Conservation (phyloP, 805 yeast species). For the Yarrowia sp. region DNA sequence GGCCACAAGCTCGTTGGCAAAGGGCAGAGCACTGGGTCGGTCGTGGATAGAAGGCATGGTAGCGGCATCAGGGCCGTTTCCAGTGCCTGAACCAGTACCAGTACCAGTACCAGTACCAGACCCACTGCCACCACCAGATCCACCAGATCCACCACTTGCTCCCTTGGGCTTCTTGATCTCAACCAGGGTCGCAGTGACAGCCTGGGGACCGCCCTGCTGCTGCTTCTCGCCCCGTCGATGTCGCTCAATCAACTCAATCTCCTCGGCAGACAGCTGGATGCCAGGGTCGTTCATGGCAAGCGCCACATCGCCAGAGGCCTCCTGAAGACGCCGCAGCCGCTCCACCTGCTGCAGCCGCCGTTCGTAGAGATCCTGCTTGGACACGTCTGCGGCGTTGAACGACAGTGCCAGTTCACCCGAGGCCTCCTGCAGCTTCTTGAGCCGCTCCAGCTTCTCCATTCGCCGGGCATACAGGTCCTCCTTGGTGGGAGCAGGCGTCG, state of each 20-base stretch:
- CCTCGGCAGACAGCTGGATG: constrained; percentile 33
- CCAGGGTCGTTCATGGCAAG: constrained; percentile 21
- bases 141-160: constrained; percentile 2
- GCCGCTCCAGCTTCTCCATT: constrained; percentile 66
- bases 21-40: constrained; percentile 31
- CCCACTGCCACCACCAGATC: constrained; percentile 3
- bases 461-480: constrained; percentile 62
- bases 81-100: not conserved
- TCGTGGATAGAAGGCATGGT: constrained; percentile 34
- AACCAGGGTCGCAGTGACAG: not conserved
- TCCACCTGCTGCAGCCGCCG: constrained; percentile 23
- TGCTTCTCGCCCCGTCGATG: constrained; percentile 18
- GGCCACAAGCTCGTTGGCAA: constrained; percentile 39
- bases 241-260: constrained; percentile 34
- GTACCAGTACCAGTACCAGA: constrained; percentile 1
- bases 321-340: constrained; percentile 61
- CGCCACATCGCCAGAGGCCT: constrained; percentile 67
- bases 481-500: constrained; percentile 31
- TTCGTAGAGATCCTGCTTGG: constrained; percentile 34
- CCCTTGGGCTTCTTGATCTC: constrained; percentile 26
- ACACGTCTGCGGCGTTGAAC: constrained; percentile 20
- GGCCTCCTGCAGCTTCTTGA: constrained; percentile 70
- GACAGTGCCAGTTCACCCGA: constrained; percentile 64
- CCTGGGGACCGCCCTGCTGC: not conserved
- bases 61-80: constrained; percentile 13